A percentile compares a stretch with the other conserved stretches of the same genome.
phyloP scores from a whole-genome alignment of 2,329 filamentous ascomycete species.

The Verticillium klebahnii region DNA sequence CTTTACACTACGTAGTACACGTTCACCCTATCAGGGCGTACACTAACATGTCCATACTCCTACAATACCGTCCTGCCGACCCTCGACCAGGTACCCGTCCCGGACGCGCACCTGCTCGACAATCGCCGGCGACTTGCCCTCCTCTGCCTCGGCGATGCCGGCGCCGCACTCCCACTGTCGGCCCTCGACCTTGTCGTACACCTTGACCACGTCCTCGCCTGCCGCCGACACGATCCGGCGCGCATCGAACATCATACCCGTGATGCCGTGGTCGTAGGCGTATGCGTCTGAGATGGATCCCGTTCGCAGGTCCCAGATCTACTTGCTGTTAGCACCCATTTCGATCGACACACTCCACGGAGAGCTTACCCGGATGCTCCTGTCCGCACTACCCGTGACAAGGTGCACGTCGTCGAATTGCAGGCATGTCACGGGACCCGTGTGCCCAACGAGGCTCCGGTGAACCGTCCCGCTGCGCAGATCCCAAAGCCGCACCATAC shows the following conservation, averaged over 20 bases:
- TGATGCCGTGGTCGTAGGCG: slow-evolving; percentile 87
- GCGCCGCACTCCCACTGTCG: slow-evolving; percentile 95
- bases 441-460: slow-evolving; percentile 90
- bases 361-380: slow-evolving; percentile 81
- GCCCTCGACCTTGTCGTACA: slow-evolving; percentile 96
- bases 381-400: slow-evolving; percentile 86
- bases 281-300: slow-evolving; percentile 95
- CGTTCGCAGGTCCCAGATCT: slow-evolving; percentile 99
- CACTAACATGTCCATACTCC: slow-evolving; percentile 79
- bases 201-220: slow-evolving; percentile 90
- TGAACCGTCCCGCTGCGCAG: slow-evolving; percentile 95
- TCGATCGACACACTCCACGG: background rate
- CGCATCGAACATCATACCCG: slow-evolving; percentile 95
- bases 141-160: slow-evolving; percentile 65
- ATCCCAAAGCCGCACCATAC: slow-evolving; percentile 97
- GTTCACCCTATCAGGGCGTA: background rate
- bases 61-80: slow-evolving; percentile 79
- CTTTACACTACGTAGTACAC: background rate
- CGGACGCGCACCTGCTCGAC: slow-evolving; percentile 86
- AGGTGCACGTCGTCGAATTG: slow-evolving; percentile 96
- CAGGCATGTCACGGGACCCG: slow-evolving; percentile 85
- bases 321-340: slow-evolving; percentile 17
- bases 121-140: slow-evolving; percentile 58
- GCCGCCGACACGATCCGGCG: slow-evolving; percentile 86
- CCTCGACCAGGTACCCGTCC: slow-evolving; percentile 92